These are phyloP conservation scores for Cyberlindnera xylosilytica DNA, from an alignment of 805 yeast species.

Conservation along the genomic window DNA sequence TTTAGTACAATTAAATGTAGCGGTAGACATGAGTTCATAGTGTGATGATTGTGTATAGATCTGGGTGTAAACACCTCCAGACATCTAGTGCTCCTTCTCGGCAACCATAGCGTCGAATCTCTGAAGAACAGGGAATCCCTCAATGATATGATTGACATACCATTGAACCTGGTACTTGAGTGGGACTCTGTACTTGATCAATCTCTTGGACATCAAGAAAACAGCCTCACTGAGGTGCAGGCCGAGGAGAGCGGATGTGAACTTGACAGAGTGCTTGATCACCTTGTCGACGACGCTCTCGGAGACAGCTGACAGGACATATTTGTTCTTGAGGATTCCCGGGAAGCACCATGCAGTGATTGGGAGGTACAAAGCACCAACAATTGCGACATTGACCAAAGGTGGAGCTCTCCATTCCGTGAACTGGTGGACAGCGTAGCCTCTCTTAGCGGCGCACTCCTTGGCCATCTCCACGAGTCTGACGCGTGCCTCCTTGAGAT, in stretches of 20 bases:
- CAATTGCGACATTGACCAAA: constrained; percentile 28
- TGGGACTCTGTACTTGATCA: constrained; percentile 61
- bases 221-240: constrained; percentile 54
- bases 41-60: no score
- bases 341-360: constrained; percentile 27
- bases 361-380: constrained; percentile 31
- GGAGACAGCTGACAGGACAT: constrained; percentile 3
- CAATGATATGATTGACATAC: constrained; percentile 50
- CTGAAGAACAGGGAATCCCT: constrained; percentile 53
- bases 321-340: constrained; percentile 20
- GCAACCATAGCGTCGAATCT: constrained; percentile 42
- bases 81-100: constrained; percentile 23
- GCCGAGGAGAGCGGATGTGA: constrained; percentile 31
- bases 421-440: constrained; percentile 53
- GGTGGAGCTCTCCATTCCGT: constrained; percentile 44
- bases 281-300: constrained; percentile 15
- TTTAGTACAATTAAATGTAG: no score
- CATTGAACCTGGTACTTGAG: constrained; percentile 45
- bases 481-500: constrained; percentile 44
- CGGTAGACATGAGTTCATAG: no score
- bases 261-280: constrained; percentile 15
- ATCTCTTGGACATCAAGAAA: constrained; percentile 44
- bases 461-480: constrained; percentile 73
- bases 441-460: constrained; percentile 60
- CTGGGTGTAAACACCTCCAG: no score